Evolutionary conservation across 495 filamentous ascomycete genomes (phyloP).

Genomic region (Penicillium coffeae): DNA sequence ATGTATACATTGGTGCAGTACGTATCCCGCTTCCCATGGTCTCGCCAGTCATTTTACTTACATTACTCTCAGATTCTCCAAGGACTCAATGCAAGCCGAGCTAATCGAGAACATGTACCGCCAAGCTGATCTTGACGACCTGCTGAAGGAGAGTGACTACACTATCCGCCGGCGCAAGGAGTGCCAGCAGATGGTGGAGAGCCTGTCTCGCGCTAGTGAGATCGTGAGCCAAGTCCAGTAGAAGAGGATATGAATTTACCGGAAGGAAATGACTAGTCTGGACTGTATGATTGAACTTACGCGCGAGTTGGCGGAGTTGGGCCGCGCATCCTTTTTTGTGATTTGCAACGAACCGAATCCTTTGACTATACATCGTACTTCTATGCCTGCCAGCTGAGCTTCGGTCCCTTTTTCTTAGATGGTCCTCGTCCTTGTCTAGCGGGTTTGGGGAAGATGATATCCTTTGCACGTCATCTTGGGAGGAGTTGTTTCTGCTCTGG

Average conservation of each 20-base stretch:
- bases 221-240: conserved; percentile 97
- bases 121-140: conserved; percentile 79
- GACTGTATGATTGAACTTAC: conserved; percentile 21
- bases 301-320: conserved; percentile 20
- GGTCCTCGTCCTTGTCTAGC: conserved; percentile 3
- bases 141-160: conserved; percentile 98
- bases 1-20: conserved; percentile 97
- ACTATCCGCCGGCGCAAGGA: conserved; percentile 93
- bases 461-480: background rate
- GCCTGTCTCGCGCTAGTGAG: conserved; percentile 79
- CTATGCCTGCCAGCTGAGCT: conserved; percentile 1
- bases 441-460: conserved; percentile 1
- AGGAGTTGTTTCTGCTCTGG: conserved; percentile 1
- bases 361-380: conserved; percentile 14
- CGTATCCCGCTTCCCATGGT: conserved; percentile 27
- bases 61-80: conserved; percentile 63
- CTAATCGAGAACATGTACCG: conserved; percentile 98
- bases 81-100: conserved; percentile 98
- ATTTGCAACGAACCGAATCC: conserved; percentile 14
- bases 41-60: background rate
- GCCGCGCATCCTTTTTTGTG: conserved; percentile 8
- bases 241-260: conserved; percentile 6
- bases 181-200: conserved; percentile 99
- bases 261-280: background rate
- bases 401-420: conserved; percentile 5